Percentiles rank a stretch among this genome's conserved stretches.
Evolutionary conservation across 2,329 filamentous ascomycete species (phyloP).

Genomic region (Colletotrichum sp.): DNA sequence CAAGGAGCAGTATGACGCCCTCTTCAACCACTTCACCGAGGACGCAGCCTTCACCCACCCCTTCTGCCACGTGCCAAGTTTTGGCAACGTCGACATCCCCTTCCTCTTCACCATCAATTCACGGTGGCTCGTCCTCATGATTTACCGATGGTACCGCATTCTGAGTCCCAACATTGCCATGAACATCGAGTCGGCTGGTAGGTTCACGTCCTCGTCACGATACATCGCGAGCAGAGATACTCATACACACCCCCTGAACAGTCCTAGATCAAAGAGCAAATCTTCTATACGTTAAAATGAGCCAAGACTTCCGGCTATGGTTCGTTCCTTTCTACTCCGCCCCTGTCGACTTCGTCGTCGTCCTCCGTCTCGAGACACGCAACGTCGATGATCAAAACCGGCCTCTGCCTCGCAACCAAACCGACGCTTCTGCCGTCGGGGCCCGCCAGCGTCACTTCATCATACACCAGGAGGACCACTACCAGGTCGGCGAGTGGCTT

Average conservation of each 20-base stretch:
- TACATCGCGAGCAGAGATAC: not conserved
- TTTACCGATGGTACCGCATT: slow-evolving; percentile 87
- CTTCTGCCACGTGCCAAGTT: slow-evolving; percentile 72
- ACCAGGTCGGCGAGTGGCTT: slow-evolving; percentile 77
- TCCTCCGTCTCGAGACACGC: slow-evolving; percentile 65
- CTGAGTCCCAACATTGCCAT: slow-evolving; percentile 77
- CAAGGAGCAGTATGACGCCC: slow-evolving; percentile 65
- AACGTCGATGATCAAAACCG: slow-evolving; percentile 31
- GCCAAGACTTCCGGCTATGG: slow-evolving; percentile 80
- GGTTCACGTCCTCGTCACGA: slow-evolving; percentile 13
- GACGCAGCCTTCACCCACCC: slow-evolving; percentile 80
- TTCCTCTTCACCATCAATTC: slow-evolving; percentile 57
- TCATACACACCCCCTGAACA: not conserved
- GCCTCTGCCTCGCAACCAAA: slow-evolving; percentile 18
- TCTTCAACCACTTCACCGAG: slow-evolving; percentile 76
- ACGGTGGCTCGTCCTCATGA: slow-evolving; percentile 67
- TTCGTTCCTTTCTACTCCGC: slow-evolving; percentile 77
- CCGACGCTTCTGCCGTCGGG: slow-evolving; percentile 17
- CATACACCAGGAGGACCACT: slow-evolving; percentile 78
- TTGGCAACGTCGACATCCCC: slow-evolving; percentile 46
- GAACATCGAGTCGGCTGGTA: slow-evolving; percentile 64
- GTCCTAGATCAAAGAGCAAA: slow-evolving; percentile 24
- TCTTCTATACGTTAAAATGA: slow-evolving; percentile 76
- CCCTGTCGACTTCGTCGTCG: slow-evolving; percentile 70
- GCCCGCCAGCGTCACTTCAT: slow-evolving; percentile 77